These are phyloP conservation scores for Davidsoniella neocaledoniae DNA, from an alignment of 2,329 filamentous ascomycete species.

Conservation along the genomic window DNA sequence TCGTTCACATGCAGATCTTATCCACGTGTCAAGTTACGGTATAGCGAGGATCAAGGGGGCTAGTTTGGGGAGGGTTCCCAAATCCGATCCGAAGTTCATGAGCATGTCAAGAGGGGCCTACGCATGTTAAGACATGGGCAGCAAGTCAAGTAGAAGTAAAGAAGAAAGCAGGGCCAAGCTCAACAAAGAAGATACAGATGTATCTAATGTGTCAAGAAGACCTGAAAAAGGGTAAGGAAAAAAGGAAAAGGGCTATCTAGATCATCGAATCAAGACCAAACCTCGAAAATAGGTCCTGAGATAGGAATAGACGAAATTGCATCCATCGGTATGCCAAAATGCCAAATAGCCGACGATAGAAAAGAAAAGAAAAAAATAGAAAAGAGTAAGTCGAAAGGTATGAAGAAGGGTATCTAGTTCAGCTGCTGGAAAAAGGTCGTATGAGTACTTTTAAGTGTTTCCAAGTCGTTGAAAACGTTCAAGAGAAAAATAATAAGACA, in stretches of 20 bases:
- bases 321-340: not conserved
- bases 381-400: not conserved
- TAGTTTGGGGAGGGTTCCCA: not conserved
- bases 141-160: slow-evolving; percentile 1
- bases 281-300: not conserved
- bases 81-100: not conserved
- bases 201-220: not conserved
- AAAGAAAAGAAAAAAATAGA: not conserved
- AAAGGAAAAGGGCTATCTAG: slow-evolving; percentile 8
- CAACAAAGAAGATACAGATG: not conserved
- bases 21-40: not conserved
- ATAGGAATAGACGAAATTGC: not conserved
- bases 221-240: not conserved
- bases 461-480: slow-evolving; percentile 5
- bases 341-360: not conserved
- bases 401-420: slow-evolving; percentile 5
- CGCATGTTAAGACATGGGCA: not conserved
- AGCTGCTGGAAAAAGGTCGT: slow-evolving; percentile 3
- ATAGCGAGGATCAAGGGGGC: too few species aligned
- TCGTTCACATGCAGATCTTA: not conserved
- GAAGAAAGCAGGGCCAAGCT: too few species aligned
- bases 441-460: slow-evolving; percentile 4
- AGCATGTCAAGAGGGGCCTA: not conserved
- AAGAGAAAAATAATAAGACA: slow-evolving; percentile 2
- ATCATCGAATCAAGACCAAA: slow-evolving; percentile 1